Conservation (phyloP, 2,329 filamentous ascomycete genomes). For the Acephala macrosclerotiorum region DNA sequence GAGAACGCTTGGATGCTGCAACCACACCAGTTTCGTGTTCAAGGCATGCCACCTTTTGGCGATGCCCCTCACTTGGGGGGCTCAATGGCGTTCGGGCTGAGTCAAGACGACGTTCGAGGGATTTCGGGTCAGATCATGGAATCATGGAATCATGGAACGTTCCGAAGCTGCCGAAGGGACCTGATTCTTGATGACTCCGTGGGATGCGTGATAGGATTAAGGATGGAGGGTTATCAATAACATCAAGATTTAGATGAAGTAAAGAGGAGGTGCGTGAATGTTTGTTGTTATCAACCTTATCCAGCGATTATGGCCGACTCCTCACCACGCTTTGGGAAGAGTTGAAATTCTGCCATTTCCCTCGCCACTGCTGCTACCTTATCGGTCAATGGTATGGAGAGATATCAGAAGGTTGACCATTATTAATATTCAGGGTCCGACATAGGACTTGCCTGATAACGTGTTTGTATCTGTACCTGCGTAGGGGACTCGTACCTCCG, state of each 20-base stretch:
- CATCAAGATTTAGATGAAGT: not conserved
- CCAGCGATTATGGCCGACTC: slow-evolving; percentile 16
- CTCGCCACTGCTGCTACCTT: not conserved
- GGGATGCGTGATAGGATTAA: not conserved
- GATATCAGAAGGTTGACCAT: not conserved
- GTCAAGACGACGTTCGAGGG: not conserved
- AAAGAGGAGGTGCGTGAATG: not conserved
- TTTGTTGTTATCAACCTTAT: slow-evolving; percentile 11
- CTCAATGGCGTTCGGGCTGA: not conserved
- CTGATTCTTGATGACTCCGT: not conserved
- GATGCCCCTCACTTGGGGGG: slow-evolving; percentile 4
- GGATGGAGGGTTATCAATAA: slow-evolving; percentile 9
- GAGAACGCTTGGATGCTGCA: not conserved
- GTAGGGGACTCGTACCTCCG: slow-evolving; percentile 1
- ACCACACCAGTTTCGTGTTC: slow-evolving; percentile 7
- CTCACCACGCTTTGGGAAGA: slow-evolving; percentile 4
- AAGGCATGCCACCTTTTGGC: slow-evolving; percentile 7
- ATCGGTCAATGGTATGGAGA: not conserved
- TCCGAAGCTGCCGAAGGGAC: slow-evolving; percentile 10
- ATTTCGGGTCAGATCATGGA: slow-evolving; percentile 1
- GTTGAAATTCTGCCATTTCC: slow-evolving; percentile 8
- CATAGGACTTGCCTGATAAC: slow-evolving; percentile 1
- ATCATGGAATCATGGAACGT: slow-evolving; percentile 4
- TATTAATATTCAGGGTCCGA: slow-evolving; percentile 6
- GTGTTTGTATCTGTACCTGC: slow-evolving; percentile 8